A percentile compares a stretch with the other conserved stretches of the same genome.
phyloP scores from a whole-genome alignment of 176 grass and related monocot genomes.

The Zea luxurians region DNA sequence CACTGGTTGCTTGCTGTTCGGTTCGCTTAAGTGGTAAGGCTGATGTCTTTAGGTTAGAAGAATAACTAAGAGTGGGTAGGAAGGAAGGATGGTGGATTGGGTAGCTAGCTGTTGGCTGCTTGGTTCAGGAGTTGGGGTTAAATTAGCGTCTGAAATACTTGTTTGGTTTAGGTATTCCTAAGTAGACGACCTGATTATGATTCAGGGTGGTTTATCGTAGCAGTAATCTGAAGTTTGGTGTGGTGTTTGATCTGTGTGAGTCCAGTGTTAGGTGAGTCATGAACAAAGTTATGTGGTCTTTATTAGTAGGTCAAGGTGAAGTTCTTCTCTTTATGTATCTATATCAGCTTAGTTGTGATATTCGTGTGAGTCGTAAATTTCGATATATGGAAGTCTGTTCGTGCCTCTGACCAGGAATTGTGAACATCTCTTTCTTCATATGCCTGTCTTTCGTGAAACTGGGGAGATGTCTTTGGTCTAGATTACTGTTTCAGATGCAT shows the following conservation, averaged over 20 bases:
- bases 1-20: not conserved
- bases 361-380: not conserved
- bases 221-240: conserved; percentile 29
- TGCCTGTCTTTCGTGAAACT: not conserved
- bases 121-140: not conserved
- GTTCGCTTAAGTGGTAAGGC: conserved; percentile 21
- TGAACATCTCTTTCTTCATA: not conserved
- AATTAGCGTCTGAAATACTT: not conserved
- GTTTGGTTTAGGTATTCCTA: conserved; percentile 11
- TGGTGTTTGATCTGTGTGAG: not conserved
- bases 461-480: not conserved
- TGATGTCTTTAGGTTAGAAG: conserved; percentile 11
- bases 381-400: not conserved
- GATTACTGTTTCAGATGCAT: not conserved
- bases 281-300: not conserved
- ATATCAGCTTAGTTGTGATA: not conserved
- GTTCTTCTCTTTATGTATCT: conserved; percentile 3
- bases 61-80: not conserved
- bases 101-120: not conserved
- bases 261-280: not conserved
- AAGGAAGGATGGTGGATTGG: not conserved
- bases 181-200: not conserved
- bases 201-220: not conserved
- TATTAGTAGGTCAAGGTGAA: not conserved
- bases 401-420: not conserved